Conservation (phyloP, 2,329 filamentous ascomycete species). For the Fusarium sulawesiense region DNA sequence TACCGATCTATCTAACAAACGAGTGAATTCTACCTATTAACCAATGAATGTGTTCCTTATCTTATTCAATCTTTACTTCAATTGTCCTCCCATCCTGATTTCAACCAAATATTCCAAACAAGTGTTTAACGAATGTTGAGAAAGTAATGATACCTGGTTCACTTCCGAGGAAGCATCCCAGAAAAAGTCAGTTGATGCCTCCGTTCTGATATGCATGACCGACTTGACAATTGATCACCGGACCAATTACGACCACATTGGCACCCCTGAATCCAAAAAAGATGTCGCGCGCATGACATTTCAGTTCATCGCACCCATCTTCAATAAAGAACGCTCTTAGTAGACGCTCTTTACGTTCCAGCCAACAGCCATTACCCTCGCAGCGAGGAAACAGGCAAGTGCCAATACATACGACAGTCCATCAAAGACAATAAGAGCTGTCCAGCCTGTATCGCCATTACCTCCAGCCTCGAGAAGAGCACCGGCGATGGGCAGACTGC, state of each 20-base stretch:
- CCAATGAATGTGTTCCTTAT: neutral
- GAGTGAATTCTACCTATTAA: neutral
- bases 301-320: constrained; percentile 14
- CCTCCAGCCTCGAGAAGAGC: constrained; percentile 49
- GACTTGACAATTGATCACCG: constrained; percentile 18
- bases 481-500: constrained; percentile 59
- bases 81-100: neutral
- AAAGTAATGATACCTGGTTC: neutral
- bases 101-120: neutral
- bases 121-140: neutral
- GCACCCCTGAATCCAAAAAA: neutral
- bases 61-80: neutral
- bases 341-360: constrained; percentile 35
- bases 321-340: constrained; percentile 6
- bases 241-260: constrained; percentile 12
- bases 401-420: constrained; percentile 45
- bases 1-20: neutral
- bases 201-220: constrained; percentile 12
- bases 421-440: constrained; percentile 54
- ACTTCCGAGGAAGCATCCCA: constrained; percentile 19
- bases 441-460: constrained; percentile 50
- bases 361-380: constrained; percentile 35
- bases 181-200: constrained; percentile 16
- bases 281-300: constrained; percentile 7
- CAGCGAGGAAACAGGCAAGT: constrained; percentile 35